Conservation (phyloP, 2,329 filamentous ascomycete genomes). For the Cephalotrichum gorgonifer region DNA sequence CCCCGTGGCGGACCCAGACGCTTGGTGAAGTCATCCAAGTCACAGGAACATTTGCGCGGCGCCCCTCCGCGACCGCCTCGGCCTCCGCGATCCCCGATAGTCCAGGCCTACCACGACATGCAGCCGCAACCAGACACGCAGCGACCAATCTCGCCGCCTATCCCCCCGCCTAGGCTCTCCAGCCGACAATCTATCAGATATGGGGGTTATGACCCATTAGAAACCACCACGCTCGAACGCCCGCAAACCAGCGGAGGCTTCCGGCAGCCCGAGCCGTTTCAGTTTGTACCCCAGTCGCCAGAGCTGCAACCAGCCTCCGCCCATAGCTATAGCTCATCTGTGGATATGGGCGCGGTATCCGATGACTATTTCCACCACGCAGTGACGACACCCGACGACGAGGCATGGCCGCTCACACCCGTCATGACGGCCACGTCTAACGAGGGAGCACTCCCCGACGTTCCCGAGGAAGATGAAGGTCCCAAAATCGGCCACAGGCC, state of each 20-base stretch:
- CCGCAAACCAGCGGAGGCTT: conserved; percentile 34
- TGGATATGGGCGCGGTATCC: conserved; percentile 10
- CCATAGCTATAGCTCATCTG: neutral
- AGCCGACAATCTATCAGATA: conserved; percentile 40
- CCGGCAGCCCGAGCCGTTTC: conserved; percentile 32
- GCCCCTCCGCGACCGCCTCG: conserved; percentile 38
- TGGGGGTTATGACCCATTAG: conserved; percentile 28
- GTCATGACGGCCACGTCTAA: conserved; percentile 15
- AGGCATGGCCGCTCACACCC: conserved; percentile 32
- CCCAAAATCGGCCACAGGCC: conserved; percentile 24
- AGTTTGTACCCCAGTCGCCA: neutral
- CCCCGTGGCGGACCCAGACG: conserved; percentile 19
- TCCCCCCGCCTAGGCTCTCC: conserved; percentile 42
- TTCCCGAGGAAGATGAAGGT: conserved; percentile 54
- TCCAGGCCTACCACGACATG: conserved; percentile 13
- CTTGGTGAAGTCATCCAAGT: conserved; percentile 31
- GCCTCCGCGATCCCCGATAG: conserved; percentile 30
- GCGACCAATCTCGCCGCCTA: conserved; percentile 21
- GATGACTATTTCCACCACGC: conserved; percentile 22
- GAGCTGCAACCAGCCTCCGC: conserved; percentile 10
- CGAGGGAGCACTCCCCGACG: conserved; percentile 41
- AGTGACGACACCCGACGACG: conserved; percentile 29
- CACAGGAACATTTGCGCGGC: conserved; percentile 37
- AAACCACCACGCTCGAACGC: conserved; percentile 25
- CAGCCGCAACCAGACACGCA: conserved; percentile 8